Evolutionary conservation across 306 rosid genomes (phyloP).

Genomic region (Quercus bicolor): DNA sequence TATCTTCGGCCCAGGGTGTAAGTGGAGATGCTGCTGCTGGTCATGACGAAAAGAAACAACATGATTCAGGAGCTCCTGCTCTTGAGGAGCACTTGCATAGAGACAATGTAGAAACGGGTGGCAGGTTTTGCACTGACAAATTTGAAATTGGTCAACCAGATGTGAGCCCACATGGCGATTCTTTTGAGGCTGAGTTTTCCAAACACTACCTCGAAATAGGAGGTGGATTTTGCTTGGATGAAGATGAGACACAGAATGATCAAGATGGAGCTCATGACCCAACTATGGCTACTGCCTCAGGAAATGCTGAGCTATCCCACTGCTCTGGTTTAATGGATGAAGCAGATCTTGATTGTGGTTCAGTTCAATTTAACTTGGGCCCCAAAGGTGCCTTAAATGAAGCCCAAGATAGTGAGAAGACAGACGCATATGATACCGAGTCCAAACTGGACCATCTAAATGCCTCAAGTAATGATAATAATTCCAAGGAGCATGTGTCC

Average conservation of each 20-base stretch:
- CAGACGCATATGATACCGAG: constrained; percentile 14
- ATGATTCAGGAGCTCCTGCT: constrained; percentile 15
- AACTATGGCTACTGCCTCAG: constrained; percentile 9
- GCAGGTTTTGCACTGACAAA: constrained; percentile 30
- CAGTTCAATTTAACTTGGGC: constrained; percentile 20
- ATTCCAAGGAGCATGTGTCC: constrained; percentile 14
- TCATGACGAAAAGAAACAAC: constrained; percentile 23
- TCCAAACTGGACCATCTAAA: constrained; percentile 14
- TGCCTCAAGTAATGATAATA: constrained; percentile 18
- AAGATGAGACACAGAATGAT: constrained; percentile 27
- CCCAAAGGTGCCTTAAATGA: constrained; percentile 16
- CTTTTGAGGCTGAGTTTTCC: constrained; percentile 20
- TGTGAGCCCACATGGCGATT: constrained; percentile 16
- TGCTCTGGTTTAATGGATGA: constrained; percentile 25
- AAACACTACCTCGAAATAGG: constrained; percentile 44
- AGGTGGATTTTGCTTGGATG: constrained; percentile 66
- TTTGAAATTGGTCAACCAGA: constrained; percentile 31
- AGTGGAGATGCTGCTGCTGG: constrained; percentile 24
- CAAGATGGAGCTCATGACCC: constrained; percentile 23
- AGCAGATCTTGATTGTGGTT: constrained; percentile 8
- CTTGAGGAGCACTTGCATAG: constrained; percentile 14
- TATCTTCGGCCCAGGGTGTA: constrained; percentile 9
- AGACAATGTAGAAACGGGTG: constrained; percentile 39
- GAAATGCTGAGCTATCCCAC: constrained; percentile 18
- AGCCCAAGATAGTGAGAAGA: constrained; percentile 13